A percentile compares a stretch with the other conserved stretches of the same genome.
These are phyloP conservation scores for Annulohypoxylon nitens DNA, from an alignment of 495 filamentous ascomycete genomes.

Conservation along the genomic window DNA sequence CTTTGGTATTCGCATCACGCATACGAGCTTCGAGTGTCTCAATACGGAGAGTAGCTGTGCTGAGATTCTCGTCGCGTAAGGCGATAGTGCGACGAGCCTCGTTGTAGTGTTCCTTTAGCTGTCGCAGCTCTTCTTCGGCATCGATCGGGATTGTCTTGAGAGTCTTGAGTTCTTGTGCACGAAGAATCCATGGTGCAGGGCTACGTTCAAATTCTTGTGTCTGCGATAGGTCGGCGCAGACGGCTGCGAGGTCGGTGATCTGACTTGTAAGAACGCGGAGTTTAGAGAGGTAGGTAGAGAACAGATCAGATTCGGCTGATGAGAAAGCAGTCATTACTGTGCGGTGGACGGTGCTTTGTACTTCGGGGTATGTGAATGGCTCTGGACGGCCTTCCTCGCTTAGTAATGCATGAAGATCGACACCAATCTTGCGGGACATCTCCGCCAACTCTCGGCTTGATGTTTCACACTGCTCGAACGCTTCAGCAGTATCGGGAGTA, in stretches of 20 bases:
- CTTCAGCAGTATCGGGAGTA: conserved; percentile 65
- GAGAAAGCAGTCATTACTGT: conserved; percentile 65
- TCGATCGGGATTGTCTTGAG: conserved; percentile 83
- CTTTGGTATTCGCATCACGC: conserved; percentile 81
- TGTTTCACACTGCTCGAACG: conserved; percentile 69
- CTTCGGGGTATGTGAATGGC: conserved; percentile 73
- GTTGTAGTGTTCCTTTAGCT: conserved; percentile 78
- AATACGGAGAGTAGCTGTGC: conserved; percentile 86
- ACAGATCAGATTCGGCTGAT: conserved; percentile 69
- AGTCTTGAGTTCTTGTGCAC: conserved; percentile 79
- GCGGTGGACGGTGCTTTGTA: conserved; percentile 71
- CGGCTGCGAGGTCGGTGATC: conserved; percentile 77
- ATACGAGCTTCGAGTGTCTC: conserved; percentile 87
- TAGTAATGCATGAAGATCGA: conserved; percentile 72
- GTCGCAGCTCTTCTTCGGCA: conserved; percentile 81
- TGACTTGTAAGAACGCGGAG: conserved; percentile 73
- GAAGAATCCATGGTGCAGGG: conserved; percentile 82
- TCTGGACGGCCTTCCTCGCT: conserved; percentile 80
- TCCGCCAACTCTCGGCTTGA: conserved; percentile 74
- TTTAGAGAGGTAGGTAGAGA: conserved; percentile 75
- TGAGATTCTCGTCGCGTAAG: conserved; percentile 73
- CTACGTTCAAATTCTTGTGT: conserved; percentile 87
- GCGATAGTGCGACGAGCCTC: conserved; percentile 74
- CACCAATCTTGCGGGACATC: conserved; percentile 75
- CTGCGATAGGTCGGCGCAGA: conserved; percentile 80